A percentile compares a stretch with the other conserved stretches of the same genome.
phyloP scores from a whole-genome alignment of 225 moss, liverwort and hornwort genomes.

The Antitrichia curtipendula region DNA sequence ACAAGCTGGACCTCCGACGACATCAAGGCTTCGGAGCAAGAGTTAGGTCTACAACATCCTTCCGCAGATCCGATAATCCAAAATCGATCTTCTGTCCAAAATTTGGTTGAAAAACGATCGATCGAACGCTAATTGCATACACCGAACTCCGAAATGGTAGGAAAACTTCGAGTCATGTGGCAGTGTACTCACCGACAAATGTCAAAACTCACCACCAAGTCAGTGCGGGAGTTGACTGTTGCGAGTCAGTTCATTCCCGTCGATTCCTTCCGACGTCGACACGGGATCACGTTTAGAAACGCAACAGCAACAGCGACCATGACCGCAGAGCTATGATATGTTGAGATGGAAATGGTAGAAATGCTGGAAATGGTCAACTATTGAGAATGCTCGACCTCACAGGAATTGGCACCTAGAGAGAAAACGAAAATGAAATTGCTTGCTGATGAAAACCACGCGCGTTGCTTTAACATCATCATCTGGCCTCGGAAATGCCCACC shows the following conservation, averaged over 20 bases:
- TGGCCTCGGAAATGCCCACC: neutral
- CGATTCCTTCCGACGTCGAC: neutral
- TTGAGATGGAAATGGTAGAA: neutral
- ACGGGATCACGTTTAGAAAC: neutral
- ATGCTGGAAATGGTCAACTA: neutral
- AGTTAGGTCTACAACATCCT: neutral
- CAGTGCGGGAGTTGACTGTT: neutral
- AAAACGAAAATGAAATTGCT: too few species aligned
- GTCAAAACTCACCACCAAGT: neutral
- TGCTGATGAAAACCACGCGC: neutral
- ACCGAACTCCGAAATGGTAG: neutral
- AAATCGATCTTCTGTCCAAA: neutral
- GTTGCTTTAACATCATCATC: too few species aligned
- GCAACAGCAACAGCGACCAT: too few species aligned
- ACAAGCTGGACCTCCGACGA: neutral
- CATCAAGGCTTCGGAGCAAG: neutral
- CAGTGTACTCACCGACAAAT: neutral
- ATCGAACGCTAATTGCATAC: neutral
- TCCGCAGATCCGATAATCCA: neutral
- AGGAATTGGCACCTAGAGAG: neutral
- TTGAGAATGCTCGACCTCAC: too few species aligned
- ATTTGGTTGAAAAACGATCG: neutral
- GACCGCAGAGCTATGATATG: neutral
- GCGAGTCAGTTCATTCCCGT: neutral
- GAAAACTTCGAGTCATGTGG: neutral